Evolutionary conservation across 2,329 filamentous ascomycete species (phyloP), one percentile per base, ranked within the genome.

Genomic region (Hypoxylon sp.): DNA sequence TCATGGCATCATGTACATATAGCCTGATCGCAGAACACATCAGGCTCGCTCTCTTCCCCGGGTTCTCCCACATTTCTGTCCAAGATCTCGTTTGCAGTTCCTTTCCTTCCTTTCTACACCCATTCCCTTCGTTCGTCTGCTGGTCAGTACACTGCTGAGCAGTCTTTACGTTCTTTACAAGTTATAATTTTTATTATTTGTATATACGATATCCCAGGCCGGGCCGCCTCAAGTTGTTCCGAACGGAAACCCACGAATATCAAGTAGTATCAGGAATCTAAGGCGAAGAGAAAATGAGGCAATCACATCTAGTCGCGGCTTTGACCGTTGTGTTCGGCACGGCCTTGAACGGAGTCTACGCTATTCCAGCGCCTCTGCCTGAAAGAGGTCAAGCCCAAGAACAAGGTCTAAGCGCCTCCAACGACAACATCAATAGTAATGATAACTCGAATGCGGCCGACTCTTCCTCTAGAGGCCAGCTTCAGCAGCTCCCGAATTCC

Each of bases 111-210:
- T 63, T 60, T 68, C 50, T 59, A 41, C 38, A 49, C 46, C 55
- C 65, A 41, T 55, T 68, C 59, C 38, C 28, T 67, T 69, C 45
- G 48, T 59, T 58, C 30, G 49, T 65, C 69, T 72, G 70, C 71
- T 61, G 71, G 71, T 67, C 72, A 62, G 68, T 38, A 59, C 36
- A 61, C 68, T 70, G 65, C 63, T 70, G 68, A 68, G 59, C 68
- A 70, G 68, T 65, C 49, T 52, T 61, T 65, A 58, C 68, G 21
- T 63, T 65, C 64, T 59, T 63, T 62, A 55, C 38, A 21, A 52
- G 19, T 43, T 41, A 17, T 52, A 48, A 53, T 32, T 23, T 41
- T 52, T 45, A 36, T 41, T 51, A 19, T 46, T 63, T 59, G 13
- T 60, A 50, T 46, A 49, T 57, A 62, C 41, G 28, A 21, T 5